phyloP scores from a whole-genome alignment of 1,284 basidiomycete genomes.

The Ustilago bromivora region DNA sequence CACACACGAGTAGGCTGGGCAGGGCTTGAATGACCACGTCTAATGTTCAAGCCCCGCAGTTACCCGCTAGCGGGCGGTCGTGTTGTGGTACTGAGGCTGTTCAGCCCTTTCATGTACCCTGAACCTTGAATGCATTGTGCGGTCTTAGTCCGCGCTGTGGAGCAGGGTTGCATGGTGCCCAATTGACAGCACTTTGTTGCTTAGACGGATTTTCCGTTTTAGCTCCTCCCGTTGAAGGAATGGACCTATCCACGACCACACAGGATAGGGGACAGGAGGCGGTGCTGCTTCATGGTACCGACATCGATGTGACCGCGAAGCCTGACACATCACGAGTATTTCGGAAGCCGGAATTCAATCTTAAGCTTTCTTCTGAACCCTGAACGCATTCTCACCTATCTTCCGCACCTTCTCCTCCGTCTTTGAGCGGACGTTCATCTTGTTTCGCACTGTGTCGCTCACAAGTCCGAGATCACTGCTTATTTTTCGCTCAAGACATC shows the following conservation, averaged over 20 bases:
- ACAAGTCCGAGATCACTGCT: background rate
- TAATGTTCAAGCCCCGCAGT: too few species aligned
- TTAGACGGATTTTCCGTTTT: too few species aligned
- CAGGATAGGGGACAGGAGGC: too few species aligned
- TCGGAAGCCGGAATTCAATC: conserved; percentile 6
- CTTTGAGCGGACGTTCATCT: background rate
- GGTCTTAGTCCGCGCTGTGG: conserved; percentile 1
- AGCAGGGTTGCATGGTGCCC: conserved; percentile 42
- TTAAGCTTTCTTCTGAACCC: conserved; percentile 8
- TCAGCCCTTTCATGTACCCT: too few species aligned
- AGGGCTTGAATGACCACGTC: too few species aligned
- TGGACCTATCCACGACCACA: too few species aligned
- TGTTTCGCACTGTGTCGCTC: background rate
- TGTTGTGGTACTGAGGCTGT: too few species aligned
- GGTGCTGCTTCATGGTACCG: conserved; percentile 49
- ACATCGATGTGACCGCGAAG: background rate
- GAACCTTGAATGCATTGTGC: too few species aligned
- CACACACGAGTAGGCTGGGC: too few species aligned
- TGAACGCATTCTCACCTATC: background rate
- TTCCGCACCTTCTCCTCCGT: background rate
- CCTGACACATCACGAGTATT: background rate
- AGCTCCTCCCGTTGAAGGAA: too few species aligned
- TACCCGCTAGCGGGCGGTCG: too few species aligned
- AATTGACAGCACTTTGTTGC: conserved; percentile 45
- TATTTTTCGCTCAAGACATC: background rate